Base-by-base conservation (phyloP, 805 yeast genomes). In the Schwanniomyces occidentalis region DNA sequence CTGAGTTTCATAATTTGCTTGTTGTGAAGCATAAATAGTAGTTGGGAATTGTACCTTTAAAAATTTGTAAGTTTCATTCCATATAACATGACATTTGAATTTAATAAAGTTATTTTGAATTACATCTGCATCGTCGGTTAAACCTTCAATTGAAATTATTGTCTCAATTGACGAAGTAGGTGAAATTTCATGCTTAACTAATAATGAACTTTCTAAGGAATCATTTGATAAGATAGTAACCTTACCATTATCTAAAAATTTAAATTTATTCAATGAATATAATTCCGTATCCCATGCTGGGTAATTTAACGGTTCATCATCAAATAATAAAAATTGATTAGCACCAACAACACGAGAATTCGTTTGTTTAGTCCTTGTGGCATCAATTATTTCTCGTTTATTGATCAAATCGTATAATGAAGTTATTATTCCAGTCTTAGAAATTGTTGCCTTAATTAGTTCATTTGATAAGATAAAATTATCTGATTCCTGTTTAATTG, bases 201-300 rank as follows among this genome's bases (percentile, higher is more conserved):
- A 65, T 21, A 90, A 65, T 0, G 89, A 72, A 2, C 84, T 76
- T 37, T 78, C 73, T 30, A 83, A 64, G 9, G 85, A 79, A 20
- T 83, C 81, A 25, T 62, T 58, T 31, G 71, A 72, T 22, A 65
- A 47, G 8, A 71, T 58, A 24, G 63, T 55, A 5, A 73, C 62
- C 16, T 70, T 65, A n/a, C 70, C 71, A 9, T 46, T 46, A 6
- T 44, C 38, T 35, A 69, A 48, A 44, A 79, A 77, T 35, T 65
- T 66, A 53, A 74, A 78, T 52, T 83, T 88, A 49, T 83, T 87
- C 38, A 87, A 73, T 0, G 96, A 85, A 54, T 78, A 93, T 39
- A 89, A 71, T 56, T 91, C 99, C 0, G 98, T 91, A 56, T 91
- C 99, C 99, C 99, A 91, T 2, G 98, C 98, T 28, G 88, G 96